Percentiles rank a stretch among this genome's conserved stretches.
phyloP scores from a whole-genome alignment of 2,329 filamentous ascomycete species.

The Fusarium anguioides region DNA sequence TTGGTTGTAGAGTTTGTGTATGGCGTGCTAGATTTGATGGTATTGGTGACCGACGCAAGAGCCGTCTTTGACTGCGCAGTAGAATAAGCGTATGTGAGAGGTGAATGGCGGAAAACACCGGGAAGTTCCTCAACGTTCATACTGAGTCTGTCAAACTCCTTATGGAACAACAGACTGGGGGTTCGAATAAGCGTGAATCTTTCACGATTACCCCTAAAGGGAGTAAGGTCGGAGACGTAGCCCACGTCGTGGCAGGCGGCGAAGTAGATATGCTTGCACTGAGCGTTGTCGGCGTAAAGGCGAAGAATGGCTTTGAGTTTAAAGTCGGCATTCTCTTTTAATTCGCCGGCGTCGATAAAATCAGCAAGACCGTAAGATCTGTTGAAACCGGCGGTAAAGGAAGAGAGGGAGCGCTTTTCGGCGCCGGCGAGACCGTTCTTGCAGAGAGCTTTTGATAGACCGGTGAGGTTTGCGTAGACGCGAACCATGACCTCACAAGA shows the following conservation, averaged over 20 bases:
- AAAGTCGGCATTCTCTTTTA: constrained; percentile 69
- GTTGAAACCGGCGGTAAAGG: constrained; percentile 68
- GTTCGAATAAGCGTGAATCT: constrained; percentile 66
- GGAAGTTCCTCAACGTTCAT: constrained; percentile 63
- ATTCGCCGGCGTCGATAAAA: constrained; percentile 70
- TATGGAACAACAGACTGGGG: constrained; percentile 59
- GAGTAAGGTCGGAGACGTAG: constrained; percentile 65
- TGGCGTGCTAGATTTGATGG: background rate
- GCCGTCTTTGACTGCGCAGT: constrained; percentile 3
- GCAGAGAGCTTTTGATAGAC: constrained; percentile 61
- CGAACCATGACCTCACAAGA: constrained; percentile 65
- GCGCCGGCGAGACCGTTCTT: constrained; percentile 59
- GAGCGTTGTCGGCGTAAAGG: constrained; percentile 66
- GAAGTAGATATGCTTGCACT: constrained; percentile 73
- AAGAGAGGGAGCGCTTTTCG: constrained; percentile 66
- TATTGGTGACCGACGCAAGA: background rate
- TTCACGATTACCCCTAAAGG: constrained; percentile 60
- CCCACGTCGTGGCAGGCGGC: constrained; percentile 68
- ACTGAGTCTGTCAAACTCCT: constrained; percentile 63
- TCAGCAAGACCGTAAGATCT: constrained; percentile 68
- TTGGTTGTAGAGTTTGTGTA: constrained; percentile 11
- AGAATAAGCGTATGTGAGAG: constrained; percentile 41
- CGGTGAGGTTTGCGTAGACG: constrained; percentile 66
- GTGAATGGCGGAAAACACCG: constrained; percentile 61
- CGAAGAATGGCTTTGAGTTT: constrained; percentile 65